Percentiles rank a stretch among this genome's conserved stretches.
Evolutionary conservation across 305 asterid species (phyloP).

Genomic region (Fraxinus floribunda): DNA sequence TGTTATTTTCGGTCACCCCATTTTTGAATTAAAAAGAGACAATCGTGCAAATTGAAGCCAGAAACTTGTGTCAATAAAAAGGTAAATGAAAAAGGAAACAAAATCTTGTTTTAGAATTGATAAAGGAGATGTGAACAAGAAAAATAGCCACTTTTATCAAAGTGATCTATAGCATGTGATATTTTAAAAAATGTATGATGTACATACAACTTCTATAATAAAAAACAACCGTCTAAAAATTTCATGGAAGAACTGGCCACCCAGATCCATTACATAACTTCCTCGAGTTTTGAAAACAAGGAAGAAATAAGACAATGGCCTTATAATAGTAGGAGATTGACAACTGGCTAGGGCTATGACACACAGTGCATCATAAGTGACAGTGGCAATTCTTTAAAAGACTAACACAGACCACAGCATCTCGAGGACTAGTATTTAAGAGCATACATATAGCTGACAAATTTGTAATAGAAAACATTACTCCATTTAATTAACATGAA

Average conservation of each 20-base stretch:
- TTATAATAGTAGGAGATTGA: not conserved
- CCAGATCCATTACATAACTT: not conserved
- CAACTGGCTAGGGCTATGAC: not conserved
- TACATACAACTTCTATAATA: not conserved
- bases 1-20: slow-evolving; percentile 15
- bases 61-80: not conserved
- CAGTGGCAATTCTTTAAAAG: not conserved
- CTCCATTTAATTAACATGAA: not conserved
- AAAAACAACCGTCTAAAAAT: not conserved
- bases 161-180: not conserved
- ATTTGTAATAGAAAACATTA: not conserved
- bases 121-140: not conserved
- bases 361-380: not conserved
- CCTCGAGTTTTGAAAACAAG: not conserved
- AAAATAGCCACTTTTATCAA: not conserved
- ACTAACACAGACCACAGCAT: not conserved
- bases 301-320: not conserved
- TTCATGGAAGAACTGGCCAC: not conserved
- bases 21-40: not conserved
- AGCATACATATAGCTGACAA: not conserved
- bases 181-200: not conserved
- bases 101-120: not conserved
- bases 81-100: not conserved
- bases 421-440: not conserved
- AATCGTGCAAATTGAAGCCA: not conserved